phyloP scores from a whole-genome alignment of 129 eudicot species.

The Gnaphalium uliginosum region DNA sequence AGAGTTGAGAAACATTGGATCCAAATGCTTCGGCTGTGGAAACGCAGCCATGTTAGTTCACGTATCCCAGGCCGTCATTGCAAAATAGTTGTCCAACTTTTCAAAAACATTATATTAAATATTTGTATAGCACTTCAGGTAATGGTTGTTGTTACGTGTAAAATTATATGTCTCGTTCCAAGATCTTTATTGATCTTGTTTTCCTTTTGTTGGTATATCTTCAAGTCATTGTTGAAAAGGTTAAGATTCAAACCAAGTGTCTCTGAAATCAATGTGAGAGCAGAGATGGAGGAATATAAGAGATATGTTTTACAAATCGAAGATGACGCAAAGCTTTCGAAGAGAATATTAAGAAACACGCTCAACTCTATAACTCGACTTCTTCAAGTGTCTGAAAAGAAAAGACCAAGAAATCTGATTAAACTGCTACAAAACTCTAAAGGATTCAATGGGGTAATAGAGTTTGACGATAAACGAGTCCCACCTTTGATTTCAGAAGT shows the following conservation, averaged over 20 bases:
- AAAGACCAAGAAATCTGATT: constrained; percentile 20
- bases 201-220: background rate
- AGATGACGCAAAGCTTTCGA: constrained; percentile 4
- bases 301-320: constrained; percentile 13
- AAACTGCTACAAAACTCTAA: constrained; percentile 29
- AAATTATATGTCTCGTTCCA: constrained; percentile 16
- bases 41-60: background rate
- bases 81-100: background rate
- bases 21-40: constrained; percentile 10
- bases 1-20: constrained; percentile 6
- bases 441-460: constrained; percentile 30
- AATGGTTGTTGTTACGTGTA: constrained; percentile 22
- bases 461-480: constrained; percentile 28
- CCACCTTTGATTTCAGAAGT: background rate
- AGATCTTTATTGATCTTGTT: background rate
- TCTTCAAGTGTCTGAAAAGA: constrained; percentile 30
- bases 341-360: background rate
- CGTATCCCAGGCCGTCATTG: background rate
- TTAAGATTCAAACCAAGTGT: background rate
- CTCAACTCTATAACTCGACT: constrained; percentile 5
- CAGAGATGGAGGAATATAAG: constrained; percentile 22
- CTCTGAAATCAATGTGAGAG: background rate
- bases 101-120: constrained; percentile 14
- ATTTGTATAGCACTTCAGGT: constrained; percentile 17
- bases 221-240: background rate